phyloP scores from a whole-genome alignment of 1,139 yeast genomes.

The Candida tetrigidarum region DNA sequence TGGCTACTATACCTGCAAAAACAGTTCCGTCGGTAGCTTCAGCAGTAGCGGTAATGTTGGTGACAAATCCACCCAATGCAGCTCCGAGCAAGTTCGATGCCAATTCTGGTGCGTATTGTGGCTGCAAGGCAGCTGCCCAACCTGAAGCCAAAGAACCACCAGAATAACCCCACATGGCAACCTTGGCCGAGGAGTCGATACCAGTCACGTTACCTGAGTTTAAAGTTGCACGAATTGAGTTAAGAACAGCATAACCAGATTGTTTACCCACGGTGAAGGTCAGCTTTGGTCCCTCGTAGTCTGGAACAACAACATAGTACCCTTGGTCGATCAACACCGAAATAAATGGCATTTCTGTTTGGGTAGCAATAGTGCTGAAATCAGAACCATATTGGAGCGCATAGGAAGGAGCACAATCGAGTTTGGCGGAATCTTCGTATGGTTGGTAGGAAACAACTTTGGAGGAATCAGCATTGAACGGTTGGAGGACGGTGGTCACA shows the following conservation, averaged over 20 bases:
- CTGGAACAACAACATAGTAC: constrained; percentile 30
- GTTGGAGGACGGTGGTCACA: constrained; percentile 37
- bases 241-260: constrained; percentile 27
- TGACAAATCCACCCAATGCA: constrained; percentile 36
- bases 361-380: constrained; percentile 18
- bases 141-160: constrained; percentile 33
- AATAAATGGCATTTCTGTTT: constrained; percentile 26
- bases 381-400: too few relatives aligned
- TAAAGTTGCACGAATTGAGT: constrained; percentile 26
- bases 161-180: constrained; percentile 31
- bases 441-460: constrained; percentile 24
- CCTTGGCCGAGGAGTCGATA: constrained; percentile 22
- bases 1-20: constrained; percentile 31
- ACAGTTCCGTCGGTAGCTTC: constrained; percentile 27
- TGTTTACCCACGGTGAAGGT: constrained; percentile 28
- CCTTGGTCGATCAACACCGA: constrained; percentile 27
- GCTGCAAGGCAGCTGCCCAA: constrained; percentile 35
- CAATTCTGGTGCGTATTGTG: constrained; percentile 38
- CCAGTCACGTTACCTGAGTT: constrained; percentile 24
- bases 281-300: constrained; percentile 25
- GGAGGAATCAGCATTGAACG: constrained; percentile 27
- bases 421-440: constrained; percentile 17
- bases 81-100: constrained; percentile 28
- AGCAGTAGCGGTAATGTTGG: constrained; percentile 28
- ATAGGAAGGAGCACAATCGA: constrained; percentile 19